phyloP scores from a whole-genome alignment of 1,139 yeast genomes.

The Kluyveromyces sp. region DNA sequence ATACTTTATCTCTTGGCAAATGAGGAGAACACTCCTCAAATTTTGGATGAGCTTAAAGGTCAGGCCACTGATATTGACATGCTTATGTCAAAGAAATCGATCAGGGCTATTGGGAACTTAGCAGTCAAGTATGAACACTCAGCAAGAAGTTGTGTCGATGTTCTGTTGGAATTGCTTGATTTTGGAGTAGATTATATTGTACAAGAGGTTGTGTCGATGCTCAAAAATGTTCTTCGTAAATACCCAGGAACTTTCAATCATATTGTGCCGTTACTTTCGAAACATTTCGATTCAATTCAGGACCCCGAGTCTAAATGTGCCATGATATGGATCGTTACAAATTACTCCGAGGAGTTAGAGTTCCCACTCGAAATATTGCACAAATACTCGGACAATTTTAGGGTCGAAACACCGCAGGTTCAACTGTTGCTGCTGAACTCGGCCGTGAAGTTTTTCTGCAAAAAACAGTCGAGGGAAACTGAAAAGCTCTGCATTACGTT shows the following conservation, averaged over 20 bases:
- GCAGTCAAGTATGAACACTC: conserved; percentile 65
- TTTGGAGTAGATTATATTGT: conserved; percentile 69
- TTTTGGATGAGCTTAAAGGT: conserved; percentile 70
- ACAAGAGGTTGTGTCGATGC: conserved; percentile 73
- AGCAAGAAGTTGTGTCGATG: conserved; percentile 58
- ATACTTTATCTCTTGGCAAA: conserved; percentile 74
- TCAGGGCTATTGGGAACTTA: conserved; percentile 82
- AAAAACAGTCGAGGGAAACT: conserved; percentile 45
- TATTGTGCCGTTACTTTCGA: conserved; percentile 27
- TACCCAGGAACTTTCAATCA: conserved; percentile 51
- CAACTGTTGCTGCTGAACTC: conserved; percentile 73
- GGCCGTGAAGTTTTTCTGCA: conserved; percentile 59
- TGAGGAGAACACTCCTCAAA: conserved; percentile 51
- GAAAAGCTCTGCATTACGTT: conserved; percentile 53
- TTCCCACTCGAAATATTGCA: conserved; percentile 22
- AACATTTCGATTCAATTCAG: conserved; percentile 43
- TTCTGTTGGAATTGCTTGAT: conserved; percentile 51
- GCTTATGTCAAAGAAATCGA: conserved; percentile 79
- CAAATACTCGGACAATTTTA: conserved; percentile 27
- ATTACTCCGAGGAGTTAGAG: conserved; percentile 42
- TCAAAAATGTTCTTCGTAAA: conserved; percentile 68
- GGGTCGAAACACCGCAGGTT: conserved; percentile 53
- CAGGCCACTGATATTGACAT: conserved; percentile 83
- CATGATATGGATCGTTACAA: conserved; percentile 79
- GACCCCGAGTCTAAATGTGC: conserved; percentile 80